Conservation (phyloP, 352 stramenopile species). For the Phytophthora meadii region DNA sequence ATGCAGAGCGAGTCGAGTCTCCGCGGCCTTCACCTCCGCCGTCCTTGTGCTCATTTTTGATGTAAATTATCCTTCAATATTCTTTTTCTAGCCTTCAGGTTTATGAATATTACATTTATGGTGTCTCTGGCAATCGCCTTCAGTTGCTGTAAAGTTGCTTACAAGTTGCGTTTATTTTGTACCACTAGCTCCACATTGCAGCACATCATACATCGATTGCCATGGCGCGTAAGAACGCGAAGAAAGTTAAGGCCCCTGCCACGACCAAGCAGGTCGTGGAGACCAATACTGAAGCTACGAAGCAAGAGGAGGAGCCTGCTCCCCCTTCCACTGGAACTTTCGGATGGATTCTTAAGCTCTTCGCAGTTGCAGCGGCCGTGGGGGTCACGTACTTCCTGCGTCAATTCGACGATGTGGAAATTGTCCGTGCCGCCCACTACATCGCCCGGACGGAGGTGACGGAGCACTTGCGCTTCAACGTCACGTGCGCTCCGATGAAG, state of each 20-base stretch:
- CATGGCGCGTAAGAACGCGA: constrained; percentile 41
- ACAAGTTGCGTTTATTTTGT: too few relatives aligned
- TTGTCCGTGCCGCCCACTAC: constrained; percentile 30
- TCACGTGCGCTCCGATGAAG: constrained; percentile 55
- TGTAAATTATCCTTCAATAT: too few relatives aligned
- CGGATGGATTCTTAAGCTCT: constrained; percentile 41
- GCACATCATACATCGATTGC: constrained; percentile 1
- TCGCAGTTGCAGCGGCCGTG: constrained; percentile 20
- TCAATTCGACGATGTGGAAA: constrained; percentile 22
- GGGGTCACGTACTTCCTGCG: constrained; percentile 32
- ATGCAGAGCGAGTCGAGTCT: constrained; percentile 41
- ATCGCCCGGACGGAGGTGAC: constrained; percentile 44
- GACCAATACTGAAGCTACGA: constrained; percentile 13
- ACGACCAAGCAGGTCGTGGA: constrained; percentile 21
- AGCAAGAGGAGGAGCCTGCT: constrained; percentile 2
- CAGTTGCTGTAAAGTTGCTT: too few relatives aligned
- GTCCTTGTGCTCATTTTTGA: constrained; percentile 24
- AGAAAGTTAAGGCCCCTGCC: constrained; percentile 15
- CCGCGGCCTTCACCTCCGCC: constrained; percentile 37
- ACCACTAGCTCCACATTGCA: constrained; percentile 2
- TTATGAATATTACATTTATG: too few relatives aligned
- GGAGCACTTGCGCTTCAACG: constrained; percentile 62
- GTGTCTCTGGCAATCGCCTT: too few relatives aligned
- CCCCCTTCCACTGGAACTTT: constrained; percentile 9
- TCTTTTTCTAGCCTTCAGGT: too few relatives aligned